A percentile compares a stretch with the other conserved stretches of the same genome.
Evolutionary conservation across 257 asterid genomes (phyloP).

Genomic region (Salvia hispanica): DNA sequence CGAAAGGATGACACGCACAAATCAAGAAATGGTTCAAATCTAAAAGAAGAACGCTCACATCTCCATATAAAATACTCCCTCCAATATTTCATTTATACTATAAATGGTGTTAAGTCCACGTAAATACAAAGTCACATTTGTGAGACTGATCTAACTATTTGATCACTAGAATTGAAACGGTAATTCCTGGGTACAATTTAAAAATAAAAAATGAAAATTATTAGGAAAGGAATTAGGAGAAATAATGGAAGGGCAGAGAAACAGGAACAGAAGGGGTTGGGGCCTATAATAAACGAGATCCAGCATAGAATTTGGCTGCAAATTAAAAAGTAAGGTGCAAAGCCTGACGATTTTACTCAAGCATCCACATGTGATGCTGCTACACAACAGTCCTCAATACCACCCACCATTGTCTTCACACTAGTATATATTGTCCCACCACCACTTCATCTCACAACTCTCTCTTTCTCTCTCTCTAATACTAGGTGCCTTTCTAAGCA

Average conservation of each 20-base stretch:
- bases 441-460: conserved; percentile 33
- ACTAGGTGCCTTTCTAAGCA: no score
- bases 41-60: no score
- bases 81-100: no score
- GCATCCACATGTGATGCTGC: conserved; percentile 72
- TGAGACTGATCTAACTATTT: no score
- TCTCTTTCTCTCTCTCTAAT: not conserved
- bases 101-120: no score
- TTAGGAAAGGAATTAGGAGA: not conserved
- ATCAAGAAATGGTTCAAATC: conserved; percentile 26
- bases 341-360: conserved; percentile 54
- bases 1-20: no score
- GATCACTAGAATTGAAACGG: no score
- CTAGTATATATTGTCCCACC: conserved; percentile 53
- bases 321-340: conserved; percentile 44
- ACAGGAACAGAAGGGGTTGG: conserved; percentile 38
- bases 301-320: conserved; percentile 44
- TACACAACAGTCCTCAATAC: conserved; percentile 51
- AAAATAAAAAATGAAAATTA: no score
- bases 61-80: no score
- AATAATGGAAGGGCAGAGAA: conserved; percentile 18
- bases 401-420: not conserved
- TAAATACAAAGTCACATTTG: no score
- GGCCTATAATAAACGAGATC: conserved; percentile 38
- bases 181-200: no score